Evolutionary conservation across 148 eudicot species (phyloP), one percentile per base, ranked within the genome.

Genomic region (Arbutus unedo): DNA sequence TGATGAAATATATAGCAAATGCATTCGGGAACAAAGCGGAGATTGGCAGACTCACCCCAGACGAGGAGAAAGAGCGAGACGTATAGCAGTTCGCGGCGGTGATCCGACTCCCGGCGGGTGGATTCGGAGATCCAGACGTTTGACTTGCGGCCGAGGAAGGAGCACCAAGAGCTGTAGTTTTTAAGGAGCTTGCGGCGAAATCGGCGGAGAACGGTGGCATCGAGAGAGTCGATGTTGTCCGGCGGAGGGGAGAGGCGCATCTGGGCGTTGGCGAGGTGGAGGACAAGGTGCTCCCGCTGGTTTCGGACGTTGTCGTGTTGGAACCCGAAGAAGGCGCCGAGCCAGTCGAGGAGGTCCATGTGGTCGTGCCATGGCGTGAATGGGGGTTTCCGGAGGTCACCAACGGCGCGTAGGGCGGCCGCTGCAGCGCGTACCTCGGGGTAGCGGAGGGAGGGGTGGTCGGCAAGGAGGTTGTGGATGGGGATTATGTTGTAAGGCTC

Each of bases 371-470:
- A 93, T 74, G 85, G 86, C 48, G 89, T 50, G 85, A 85, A 92
- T 2, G 95, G 98, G 0, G 98, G 98, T 4, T 82, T 85, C 11
- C 98, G 95, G 83, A 96, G 95, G 90, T 92, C 96, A 0, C 94
- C 98, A 51, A 88, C 89, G 85, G 93, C 53, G 45, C 91, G 91
- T 3, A 95, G 92, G 55, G 96, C 93, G 54, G 98, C 85, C n/a
- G 94, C 83, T 62, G 98, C 96, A 54, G 98, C 98, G 6, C 98
- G 93, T 0, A 95, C 96, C 79, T 95, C 98, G 0, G 98, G 98
- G 88, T 84, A 93, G 13, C 96, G 93, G 86, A 93, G 93, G 8
- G 98, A 94, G 0, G 98, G 98, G 88, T 95, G 98, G 91, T 95
- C 98, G 19, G 93, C 92, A 44, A 92, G 88, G 84, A 95, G 94